Evolutionary conservation across 495 filamentous ascomycete genomes (phyloP).

Genomic region (Stereocaulon alpinum): DNA sequence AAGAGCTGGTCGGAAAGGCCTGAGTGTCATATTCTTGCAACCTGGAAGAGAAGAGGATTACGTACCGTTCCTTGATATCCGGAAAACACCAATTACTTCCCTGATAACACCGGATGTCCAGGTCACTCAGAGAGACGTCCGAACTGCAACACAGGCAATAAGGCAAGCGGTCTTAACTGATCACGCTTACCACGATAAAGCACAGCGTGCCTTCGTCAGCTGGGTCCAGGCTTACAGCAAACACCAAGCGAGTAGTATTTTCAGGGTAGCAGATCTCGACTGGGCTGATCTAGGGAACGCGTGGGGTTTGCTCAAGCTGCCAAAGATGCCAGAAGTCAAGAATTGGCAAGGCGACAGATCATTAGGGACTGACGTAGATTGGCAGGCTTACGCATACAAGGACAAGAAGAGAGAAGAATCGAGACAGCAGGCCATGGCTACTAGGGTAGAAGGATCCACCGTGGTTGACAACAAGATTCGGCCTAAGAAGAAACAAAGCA

Average conservation of each 20-base stretch:
- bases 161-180: constrained; percentile 55
- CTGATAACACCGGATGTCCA: constrained; percentile 40
- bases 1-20: constrained; percentile 72
- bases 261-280: constrained; percentile 69
- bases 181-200: constrained; percentile 78
- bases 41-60: constrained; percentile 83
- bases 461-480: constrained; percentile 26
- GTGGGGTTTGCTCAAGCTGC: constrained; percentile 76
- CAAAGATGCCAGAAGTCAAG: constrained; percentile 88
- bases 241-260: constrained; percentile 83
- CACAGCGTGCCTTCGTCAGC: constrained; percentile 81
- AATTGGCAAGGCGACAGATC: constrained; percentile 53
- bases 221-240: constrained; percentile 88
- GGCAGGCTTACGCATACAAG: constrained; percentile 55
- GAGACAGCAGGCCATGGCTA: constrained; percentile 46
- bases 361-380: constrained; percentile 53
- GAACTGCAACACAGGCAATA: constrained; percentile 41
- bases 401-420: constrained; percentile 69
- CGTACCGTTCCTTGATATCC: constrained; percentile 72
- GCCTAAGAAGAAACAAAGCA: constrained; percentile 37
- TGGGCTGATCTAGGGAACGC: constrained; percentile 72
- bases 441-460: constrained; percentile 27
- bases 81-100: constrained; percentile 73
- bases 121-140: constrained; percentile 47
- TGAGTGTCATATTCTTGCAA: constrained; percentile 76